Evolutionary conservation across 805 yeast species (phyloP), one percentile per base, ranked within the genome.

Genomic region (Alloascoidea africana): DNA sequence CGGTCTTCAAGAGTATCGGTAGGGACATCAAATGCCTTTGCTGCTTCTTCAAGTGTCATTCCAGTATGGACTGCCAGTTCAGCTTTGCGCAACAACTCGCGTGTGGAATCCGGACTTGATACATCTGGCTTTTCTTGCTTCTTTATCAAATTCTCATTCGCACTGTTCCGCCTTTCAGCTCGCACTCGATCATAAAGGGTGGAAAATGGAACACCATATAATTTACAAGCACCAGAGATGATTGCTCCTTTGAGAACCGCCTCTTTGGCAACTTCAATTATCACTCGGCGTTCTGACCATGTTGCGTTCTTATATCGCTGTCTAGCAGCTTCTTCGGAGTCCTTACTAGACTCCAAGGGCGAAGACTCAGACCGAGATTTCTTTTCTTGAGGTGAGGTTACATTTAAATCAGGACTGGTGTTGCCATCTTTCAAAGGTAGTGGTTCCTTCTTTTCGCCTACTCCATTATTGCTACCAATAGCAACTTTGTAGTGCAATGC

Each of bases 251-350:
- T 23, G 8, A 23, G 30, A 23, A 23, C 30, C 8, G 30, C 30
- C n/a, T 23, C 30, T 23, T 23, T 23, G n/a, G 30, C 30, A 8
- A 8, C n/a, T 8, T 23, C 30, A 23, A 23, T 23, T n/a, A 23
- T 23, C 30, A n/a, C 30, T 8, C n/a, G 8, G 8, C 30, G 8
- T 23, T 23, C 30, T 23, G 30, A 23, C 8, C 30, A n/a, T 23
- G 13, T 23, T 8, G 30, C 30, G n/a, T n/a, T 8, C 13, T 8
- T 23, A n/a, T 23, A 23, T 23, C 30, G 8, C n/a, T 23, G 30
- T 23, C 30, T 23, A n/a, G 30, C 30, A 8, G 30, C 30, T 23
- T 23, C n/a, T 23, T 23, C 30, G 8, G 30, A 23, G n/a, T 23
- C 30, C n/a, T 23, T 23, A 8, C 13, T 8, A 8, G 13, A 8